Evolutionary conservation across 176 grass and related monocot genomes (phyloP).

Genomic region (Cocos nucifera): DNA sequence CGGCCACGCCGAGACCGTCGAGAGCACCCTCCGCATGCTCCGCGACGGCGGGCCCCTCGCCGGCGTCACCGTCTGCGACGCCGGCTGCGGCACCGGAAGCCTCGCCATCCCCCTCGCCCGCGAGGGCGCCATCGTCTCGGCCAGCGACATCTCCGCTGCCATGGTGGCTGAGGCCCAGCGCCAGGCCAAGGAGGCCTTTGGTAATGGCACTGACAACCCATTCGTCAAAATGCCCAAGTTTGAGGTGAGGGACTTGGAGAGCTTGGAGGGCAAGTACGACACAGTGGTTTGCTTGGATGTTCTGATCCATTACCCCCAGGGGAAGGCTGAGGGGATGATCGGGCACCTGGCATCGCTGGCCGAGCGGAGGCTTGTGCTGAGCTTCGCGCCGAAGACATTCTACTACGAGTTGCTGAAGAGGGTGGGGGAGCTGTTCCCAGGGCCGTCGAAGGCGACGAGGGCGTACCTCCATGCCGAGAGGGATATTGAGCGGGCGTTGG

Average conservation of each 20-base stretch:
- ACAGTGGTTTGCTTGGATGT: slow-evolving; percentile 89
- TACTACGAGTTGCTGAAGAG: slow-evolving; percentile 81
- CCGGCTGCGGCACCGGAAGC: slow-evolving; percentile 74
- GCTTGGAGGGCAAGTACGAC: slow-evolving; percentile 45
- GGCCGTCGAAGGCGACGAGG: slow-evolving; percentile 78
- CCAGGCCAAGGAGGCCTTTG: slow-evolving; percentile 30
- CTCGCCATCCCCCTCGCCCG: slow-evolving; percentile 67
- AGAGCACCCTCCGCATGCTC: slow-evolving; percentile 53
- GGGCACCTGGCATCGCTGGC: slow-evolving; percentile 73
- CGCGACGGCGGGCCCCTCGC: slow-evolving; percentile 32
- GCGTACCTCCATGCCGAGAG: slow-evolving; percentile 76
- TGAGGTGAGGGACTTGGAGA: slow-evolving; percentile 63
- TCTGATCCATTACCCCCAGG: slow-evolving; percentile 83
- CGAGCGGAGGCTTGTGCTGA: slow-evolving; percentile 57
- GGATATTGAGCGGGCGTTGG: slow-evolving; percentile 70
- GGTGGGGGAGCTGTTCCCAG: slow-evolving; percentile 83
- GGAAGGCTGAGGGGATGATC: slow-evolving; percentile 77
- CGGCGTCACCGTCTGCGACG: slow-evolving; percentile 71
- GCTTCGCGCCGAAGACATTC: slow-evolving; percentile 79
- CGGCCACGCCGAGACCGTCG: slow-evolving; percentile 76
- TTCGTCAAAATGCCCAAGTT: slow-evolving; percentile 55
- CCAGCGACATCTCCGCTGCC: slow-evolving; percentile 75
- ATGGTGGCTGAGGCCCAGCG: slow-evolving; percentile 75
- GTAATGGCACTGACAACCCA: neutral
- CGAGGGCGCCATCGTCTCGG: slow-evolving; percentile 42